Percentiles rank a stretch among this genome's conserved stretches.
phyloP scores from a whole-genome alignment of 2,329 filamentous ascomycete species.

The Aureobasidium sp. region DNA sequence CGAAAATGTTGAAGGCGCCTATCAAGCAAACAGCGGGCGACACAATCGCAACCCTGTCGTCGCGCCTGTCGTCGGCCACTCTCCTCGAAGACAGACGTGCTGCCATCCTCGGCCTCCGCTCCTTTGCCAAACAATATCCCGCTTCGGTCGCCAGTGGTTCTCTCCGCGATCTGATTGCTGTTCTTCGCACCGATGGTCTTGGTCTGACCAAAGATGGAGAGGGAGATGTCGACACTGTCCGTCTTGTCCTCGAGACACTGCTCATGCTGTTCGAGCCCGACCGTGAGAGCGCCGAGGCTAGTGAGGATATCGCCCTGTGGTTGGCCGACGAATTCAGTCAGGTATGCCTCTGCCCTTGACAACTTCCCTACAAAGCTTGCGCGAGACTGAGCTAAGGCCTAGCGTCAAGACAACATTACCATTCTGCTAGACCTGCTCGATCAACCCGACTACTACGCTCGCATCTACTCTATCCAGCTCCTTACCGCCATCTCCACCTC shows the following conservation, averaged over 20 bases:
- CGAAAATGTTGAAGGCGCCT: slow-evolving; percentile 57
- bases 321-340: slow-evolving; percentile 97
- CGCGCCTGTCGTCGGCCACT: slow-evolving; percentile 79
- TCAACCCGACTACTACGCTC: slow-evolving; percentile 60
- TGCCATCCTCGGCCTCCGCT: slow-evolving; percentile 84
- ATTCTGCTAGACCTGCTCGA: slow-evolving; percentile 85
- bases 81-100: slow-evolving; percentile 90
- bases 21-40: slow-evolving; percentile 94
- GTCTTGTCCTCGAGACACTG: slow-evolving; percentile 88
- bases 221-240: slow-evolving; percentile 85
- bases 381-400: slow-evolving; percentile 44
- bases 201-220: slow-evolving; percentile 26
- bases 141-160: slow-evolving; percentile 92
- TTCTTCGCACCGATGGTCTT: slow-evolving; percentile 65
- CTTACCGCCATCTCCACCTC: slow-evolving; percentile 79
- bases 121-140: slow-evolving; percentile 93
- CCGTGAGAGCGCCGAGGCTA: slow-evolving; percentile 68
- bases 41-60: slow-evolving; percentile 84
- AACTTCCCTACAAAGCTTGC: background rate
- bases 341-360: slow-evolving; percentile 36
- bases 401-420: slow-evolving; percentile 92
- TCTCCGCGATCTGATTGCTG: slow-evolving; percentile 78
- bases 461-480: slow-evolving; percentile 84
- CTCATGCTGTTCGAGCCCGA: slow-evolving; percentile 81
- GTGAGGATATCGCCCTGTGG: slow-evolving; percentile 93